Percentiles rank a stretch among this genome's conserved stretches.
These are phyloP conservation scores for Tilletia setariae DNA, from an alignment of 1,284 basidiomycete genomes.

Conservation along the genomic window DNA sequence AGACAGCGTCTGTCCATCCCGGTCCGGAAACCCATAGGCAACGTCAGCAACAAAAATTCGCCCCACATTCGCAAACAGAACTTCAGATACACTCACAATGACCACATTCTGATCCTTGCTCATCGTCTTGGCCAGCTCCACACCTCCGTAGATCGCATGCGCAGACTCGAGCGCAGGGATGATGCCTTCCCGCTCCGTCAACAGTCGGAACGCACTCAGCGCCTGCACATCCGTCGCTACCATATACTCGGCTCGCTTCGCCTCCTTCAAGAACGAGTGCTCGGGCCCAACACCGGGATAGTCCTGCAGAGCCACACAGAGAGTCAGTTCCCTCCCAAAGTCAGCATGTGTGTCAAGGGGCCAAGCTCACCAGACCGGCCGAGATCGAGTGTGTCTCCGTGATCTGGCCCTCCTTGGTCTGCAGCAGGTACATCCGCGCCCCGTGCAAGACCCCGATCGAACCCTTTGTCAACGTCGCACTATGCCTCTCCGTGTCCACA, in stretches of 20 bases:
- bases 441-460: constrained; percentile 93
- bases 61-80: background rate
- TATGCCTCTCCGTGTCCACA: constrained; percentile 77
- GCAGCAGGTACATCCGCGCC: constrained; percentile 89
- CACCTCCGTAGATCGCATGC: constrained; percentile 90
- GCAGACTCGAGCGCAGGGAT: constrained; percentile 95
- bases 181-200: constrained; percentile 91
- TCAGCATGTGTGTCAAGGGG: constrained; percentile 60
- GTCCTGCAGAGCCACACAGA: constrained; percentile 37
- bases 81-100: constrained; percentile 58
- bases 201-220: constrained; percentile 82
- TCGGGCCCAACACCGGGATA: constrained; percentile 83
- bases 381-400: constrained; percentile 95
- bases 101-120: constrained; percentile 82
- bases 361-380: constrained; percentile 68
- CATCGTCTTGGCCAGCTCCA: constrained; percentile 78
- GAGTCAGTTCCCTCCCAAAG: background rate
- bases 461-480: constrained; percentile 85
- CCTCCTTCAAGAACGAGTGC: constrained; percentile 93
- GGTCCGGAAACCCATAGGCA: too few relatives aligned
- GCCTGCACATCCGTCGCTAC: constrained; percentile 91
- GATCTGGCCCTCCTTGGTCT: constrained; percentile 84
- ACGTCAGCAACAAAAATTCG: too few relatives aligned
- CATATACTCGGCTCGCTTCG: constrained; percentile 85
- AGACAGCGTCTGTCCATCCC: constrained; percentile 29